Conservation (phyloP, 805 yeast species). For the Candida coleopterorum region DNA sequence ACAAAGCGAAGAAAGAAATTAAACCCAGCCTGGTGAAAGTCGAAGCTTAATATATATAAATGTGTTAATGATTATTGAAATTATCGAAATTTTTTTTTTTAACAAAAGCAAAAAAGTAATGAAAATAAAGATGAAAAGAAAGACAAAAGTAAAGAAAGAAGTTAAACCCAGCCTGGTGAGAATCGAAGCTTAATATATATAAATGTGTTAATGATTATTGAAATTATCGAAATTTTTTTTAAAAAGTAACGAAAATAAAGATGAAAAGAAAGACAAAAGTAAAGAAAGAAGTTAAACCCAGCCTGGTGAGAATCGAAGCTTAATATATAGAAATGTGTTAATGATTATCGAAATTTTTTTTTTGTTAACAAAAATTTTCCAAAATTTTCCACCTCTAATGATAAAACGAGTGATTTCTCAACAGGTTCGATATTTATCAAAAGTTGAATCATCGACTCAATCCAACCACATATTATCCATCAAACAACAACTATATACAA, state of each 20-base stretch:
- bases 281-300: conserved; percentile 1
- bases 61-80: too few species aligned
- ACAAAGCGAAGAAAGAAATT: conserved; percentile 5
- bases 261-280: conserved; percentile 3
- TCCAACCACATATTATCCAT: conserved; percentile 46
- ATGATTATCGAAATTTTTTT: background rate
- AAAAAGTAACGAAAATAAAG: background rate
- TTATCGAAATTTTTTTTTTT: too few species aligned
- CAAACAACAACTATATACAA: conserved; percentile 71
- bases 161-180: background rate
- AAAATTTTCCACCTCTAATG: background rate
- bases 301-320: background rate
- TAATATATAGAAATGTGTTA: background rate
- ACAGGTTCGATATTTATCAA: conserved; percentile 2
- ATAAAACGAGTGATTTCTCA: background rate
- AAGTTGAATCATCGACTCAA: conserved; percentile 27
- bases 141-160: conserved; percentile 2
- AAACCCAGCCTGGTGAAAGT: background rate
- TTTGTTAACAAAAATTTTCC: background rate
- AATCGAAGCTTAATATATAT: background rate
- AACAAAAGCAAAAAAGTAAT: background rate
- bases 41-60: background rate
- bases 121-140: conserved; percentile 3
- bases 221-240: too few species aligned
- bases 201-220: too few species aligned